phyloP scores from a whole-genome alignment of 768 basidiomycete species.

The Tylopilus balloui region DNA sequence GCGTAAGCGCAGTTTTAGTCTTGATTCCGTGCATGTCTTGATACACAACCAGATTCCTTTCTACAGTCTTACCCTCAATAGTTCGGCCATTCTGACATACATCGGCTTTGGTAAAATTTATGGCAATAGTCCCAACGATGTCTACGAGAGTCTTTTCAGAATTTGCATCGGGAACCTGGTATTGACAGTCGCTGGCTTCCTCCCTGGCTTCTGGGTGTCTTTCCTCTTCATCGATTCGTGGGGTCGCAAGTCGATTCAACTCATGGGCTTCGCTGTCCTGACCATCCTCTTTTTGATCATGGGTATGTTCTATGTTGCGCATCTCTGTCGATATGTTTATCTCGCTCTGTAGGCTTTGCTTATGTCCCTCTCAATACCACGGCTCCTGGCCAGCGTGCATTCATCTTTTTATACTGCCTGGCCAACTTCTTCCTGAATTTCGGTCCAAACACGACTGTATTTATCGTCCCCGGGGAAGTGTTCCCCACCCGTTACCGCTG shows the following conservation, averaged over 20 bases:
- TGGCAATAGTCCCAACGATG: slow-evolving; percentile 7
- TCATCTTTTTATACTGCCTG: slow-evolving; percentile 35
- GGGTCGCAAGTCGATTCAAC: slow-evolving; percentile 72
- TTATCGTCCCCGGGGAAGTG: slow-evolving; percentile 71
- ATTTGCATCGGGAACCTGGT: slow-evolving; percentile 20
- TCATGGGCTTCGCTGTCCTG: slow-evolving; percentile 65
- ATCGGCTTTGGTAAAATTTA: slow-evolving; percentile 59
- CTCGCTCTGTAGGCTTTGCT: slow-evolving; percentile 47
- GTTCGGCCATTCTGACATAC: slow-evolving; percentile 63
- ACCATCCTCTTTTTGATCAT: slow-evolving; percentile 64
- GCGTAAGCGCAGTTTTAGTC: slow-evolving; percentile 41
- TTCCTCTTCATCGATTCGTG: slow-evolving; percentile 65
- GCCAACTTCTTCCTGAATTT: slow-evolving; percentile 19
- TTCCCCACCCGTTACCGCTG: slow-evolving; percentile 76
- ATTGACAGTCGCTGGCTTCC: slow-evolving; percentile 16
- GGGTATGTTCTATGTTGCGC: slow-evolving; percentile 42
- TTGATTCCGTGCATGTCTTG: background rate
- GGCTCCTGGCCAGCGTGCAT: slow-evolving; percentile 45
- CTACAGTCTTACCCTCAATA: slow-evolving; percentile 84
- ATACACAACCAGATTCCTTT: slow-evolving; percentile 62
- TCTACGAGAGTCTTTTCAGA: slow-evolving; percentile 24
- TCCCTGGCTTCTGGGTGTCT: slow-evolving; percentile 58
- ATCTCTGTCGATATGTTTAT: background rate
- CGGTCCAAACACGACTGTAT: slow-evolving; percentile 53
- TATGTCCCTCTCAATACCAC: slow-evolving; percentile 54